phyloP scores from a whole-genome alignment of 2,329 filamentous ascomycete genomes.

The Aspergillus pseudoterreus region DNA sequence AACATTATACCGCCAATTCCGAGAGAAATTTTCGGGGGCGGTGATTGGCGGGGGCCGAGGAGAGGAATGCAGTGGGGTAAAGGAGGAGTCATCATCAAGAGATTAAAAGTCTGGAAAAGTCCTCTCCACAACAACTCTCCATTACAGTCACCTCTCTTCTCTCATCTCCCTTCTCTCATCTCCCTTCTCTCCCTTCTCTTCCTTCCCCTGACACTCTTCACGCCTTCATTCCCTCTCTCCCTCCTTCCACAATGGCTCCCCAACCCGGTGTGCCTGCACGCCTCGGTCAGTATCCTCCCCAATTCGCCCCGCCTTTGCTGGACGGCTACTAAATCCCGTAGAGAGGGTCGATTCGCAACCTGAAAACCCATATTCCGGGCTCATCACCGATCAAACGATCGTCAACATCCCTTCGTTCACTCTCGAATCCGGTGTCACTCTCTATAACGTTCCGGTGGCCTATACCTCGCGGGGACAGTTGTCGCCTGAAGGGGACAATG shows the following conservation, averaged over 20 bases:
- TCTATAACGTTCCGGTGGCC: conserved; percentile 69
- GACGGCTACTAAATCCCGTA: conserved; percentile 53
- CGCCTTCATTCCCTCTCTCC: not conserved
- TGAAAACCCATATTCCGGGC: conserved; percentile 83
- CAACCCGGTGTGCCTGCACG: conserved; percentile 18
- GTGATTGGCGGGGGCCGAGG: not conserved
- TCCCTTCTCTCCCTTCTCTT: not conserved
- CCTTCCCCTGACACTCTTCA: not conserved
- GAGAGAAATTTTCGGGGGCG: not conserved
- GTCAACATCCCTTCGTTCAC: conserved; percentile 84
- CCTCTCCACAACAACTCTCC: not conserved
- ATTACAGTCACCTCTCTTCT: not conserved
- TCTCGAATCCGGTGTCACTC: conserved; percentile 83
- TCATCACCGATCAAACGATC: conserved; percentile 86
- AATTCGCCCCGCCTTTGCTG: conserved; percentile 6
- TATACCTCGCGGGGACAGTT: conserved; percentile 62
- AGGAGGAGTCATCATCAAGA: not conserved
- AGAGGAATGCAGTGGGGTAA: not conserved
- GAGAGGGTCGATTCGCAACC: conserved; percentile 61
- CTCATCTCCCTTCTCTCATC: not conserved
- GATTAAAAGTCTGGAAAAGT: not conserved
- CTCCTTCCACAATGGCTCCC: conserved; percentile 19
- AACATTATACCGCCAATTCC: not conserved
- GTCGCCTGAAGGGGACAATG: conserved; percentile 56
- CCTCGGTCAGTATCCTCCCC: conserved; percentile 37